These are phyloP conservation scores for Penicillium sp. DNA, from an alignment of 2,329 filamentous ascomycete species.

Conservation along the genomic window DNA sequence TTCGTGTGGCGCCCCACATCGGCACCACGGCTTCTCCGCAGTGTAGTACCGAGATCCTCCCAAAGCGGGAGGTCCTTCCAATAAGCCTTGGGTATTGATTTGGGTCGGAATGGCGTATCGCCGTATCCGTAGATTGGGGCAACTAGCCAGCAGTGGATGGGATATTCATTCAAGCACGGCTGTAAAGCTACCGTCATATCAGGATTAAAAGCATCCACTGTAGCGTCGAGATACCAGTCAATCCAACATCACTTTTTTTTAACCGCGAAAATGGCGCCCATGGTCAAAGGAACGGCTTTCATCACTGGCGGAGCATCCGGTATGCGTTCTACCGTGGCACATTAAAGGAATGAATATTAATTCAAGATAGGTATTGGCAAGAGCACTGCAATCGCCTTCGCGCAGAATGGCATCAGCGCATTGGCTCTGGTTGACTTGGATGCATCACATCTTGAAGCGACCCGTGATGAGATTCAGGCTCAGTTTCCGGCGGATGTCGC, in stretches of 20 bases:
- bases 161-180: neutral
- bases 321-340: constrained; percentile 1
- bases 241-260: no score
- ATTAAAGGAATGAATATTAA: neutral
- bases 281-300: constrained; percentile 27
- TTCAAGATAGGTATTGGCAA: constrained; percentile 53
- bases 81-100: neutral
- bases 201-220: neutral
- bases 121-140: neutral
- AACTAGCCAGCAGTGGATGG: neutral
- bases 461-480: constrained; percentile 29
- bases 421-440: constrained; percentile 55
- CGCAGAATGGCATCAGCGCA: constrained; percentile 46
- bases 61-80: neutral
- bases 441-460: constrained; percentile 35
- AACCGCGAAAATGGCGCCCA: constrained; percentile 11
- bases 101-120: neutral
- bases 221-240: neutral
- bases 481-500: constrained; percentile 44
- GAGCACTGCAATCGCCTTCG: constrained; percentile 51
- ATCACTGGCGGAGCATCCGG: constrained; percentile 28
- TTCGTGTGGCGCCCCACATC: neutral
- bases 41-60: neutral
- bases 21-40: neutral
- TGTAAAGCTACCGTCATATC: neutral